Percentiles rank a stretch among this genome's conserved stretches.
Conservation (phyloP, 129 eudicot species). For the Calendula officinalis region DNA sequence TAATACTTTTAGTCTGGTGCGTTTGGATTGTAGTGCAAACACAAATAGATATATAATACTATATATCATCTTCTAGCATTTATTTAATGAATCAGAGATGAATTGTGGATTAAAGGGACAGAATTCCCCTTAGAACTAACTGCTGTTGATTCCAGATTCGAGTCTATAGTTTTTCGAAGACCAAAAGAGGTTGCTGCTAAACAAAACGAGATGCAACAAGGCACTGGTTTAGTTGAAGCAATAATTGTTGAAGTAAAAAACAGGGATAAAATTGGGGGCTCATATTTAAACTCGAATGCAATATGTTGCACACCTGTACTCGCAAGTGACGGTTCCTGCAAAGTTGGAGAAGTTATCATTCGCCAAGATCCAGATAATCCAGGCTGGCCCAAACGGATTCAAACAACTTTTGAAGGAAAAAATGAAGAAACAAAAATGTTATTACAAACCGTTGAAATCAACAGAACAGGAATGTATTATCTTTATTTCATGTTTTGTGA, state of each 20-base stretch:
- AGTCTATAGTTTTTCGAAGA: conserved; percentile 61
- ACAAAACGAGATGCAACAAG: conserved; percentile 77
- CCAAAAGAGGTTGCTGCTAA: conserved; percentile 65
- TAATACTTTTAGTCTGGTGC: not conserved
- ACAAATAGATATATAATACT: not conserved
- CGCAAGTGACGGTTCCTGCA: conserved; percentile 76
- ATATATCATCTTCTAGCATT: not conserved
- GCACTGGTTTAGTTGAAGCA: conserved; percentile 79
- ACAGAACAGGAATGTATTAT: conserved; percentile 85
- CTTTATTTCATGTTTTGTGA: conserved; percentile 76
- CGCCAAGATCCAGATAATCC: conserved; percentile 68
- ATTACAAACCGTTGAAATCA: conserved; percentile 55
- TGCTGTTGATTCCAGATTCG: conserved; percentile 55
- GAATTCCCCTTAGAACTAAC: not conserved
- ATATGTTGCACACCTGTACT: conserved; percentile 75
- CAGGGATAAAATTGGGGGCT: conserved; percentile 74
- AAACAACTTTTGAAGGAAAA: conserved; percentile 58
- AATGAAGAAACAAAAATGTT: conserved; percentile 65
- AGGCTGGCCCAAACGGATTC: conserved; percentile 73
- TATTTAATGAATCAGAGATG: not conserved
- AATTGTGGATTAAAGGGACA: not conserved
- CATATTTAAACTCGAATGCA: conserved; percentile 56
- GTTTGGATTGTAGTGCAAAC: not conserved
- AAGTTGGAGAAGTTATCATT: conserved; percentile 83
- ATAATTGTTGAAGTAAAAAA: conserved; percentile 76